Percentiles rank a stretch among this genome's conserved stretches.
phyloP scores from a whole-genome alignment of 1,284 basidiomycete species.

The Moniliophthora roreri region DNA sequence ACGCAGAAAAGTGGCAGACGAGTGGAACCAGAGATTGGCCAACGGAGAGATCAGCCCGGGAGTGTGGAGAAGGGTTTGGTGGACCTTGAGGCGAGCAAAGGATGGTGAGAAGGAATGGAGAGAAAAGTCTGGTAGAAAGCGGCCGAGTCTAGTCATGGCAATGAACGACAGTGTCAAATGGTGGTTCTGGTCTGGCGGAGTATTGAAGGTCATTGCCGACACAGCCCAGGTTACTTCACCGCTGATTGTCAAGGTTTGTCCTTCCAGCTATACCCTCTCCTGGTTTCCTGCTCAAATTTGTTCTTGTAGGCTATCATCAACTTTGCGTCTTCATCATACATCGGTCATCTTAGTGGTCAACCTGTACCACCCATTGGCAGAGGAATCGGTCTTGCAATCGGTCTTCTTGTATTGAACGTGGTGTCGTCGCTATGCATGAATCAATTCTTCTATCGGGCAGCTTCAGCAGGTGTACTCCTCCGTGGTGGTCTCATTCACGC shows the following conservation, averaged over 20 bases:
- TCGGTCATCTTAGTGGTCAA: conserved; percentile 46
- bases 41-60: conserved; percentile 66
- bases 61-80: conserved; percentile 50
- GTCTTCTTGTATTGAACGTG: conserved; percentile 71
- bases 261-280: not conserved
- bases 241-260: conserved; percentile 46
- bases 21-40: conserved; percentile 69
- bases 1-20: conserved; percentile 56
- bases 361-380: conserved; percentile 59
- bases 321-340: conserved; percentile 70
- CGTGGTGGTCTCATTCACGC: conserved; percentile 88
- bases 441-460: conserved; percentile 80
- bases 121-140: conserved; percentile 60
- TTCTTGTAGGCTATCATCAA: conserved; percentile 64
- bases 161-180: conserved; percentile 82
- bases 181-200: conserved; percentile 81
- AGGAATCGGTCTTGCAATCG: conserved; percentile 77
- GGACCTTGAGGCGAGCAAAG: conserved; percentile 56
- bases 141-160: conserved; percentile 70
- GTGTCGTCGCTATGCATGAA: conserved; percentile 70
- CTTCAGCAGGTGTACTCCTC: conserved; percentile 76
- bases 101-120: conserved; percentile 65
- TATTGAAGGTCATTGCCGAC: conserved; percentile 77
- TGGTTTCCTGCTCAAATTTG: not conserved
- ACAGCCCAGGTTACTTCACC: conserved; percentile 74